A percentile compares a stretch with the other conserved stretches of the same genome.
Evolutionary conservation across 306 rosid genomes (phyloP).

Genomic region (Trifolium dubium): DNA sequence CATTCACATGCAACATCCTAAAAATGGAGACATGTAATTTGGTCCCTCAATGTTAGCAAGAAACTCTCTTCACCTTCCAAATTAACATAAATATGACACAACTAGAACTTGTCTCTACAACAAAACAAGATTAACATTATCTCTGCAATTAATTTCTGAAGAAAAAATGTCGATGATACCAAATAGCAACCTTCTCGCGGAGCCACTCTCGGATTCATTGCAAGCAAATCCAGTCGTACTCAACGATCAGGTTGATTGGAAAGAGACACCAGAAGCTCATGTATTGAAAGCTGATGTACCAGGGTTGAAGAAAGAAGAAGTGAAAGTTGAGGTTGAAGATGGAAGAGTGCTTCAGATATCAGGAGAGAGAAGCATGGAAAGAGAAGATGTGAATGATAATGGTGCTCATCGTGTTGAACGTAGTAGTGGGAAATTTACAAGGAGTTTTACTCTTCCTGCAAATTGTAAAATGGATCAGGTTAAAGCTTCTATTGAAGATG

Average conservation of each 20-base stretch:
- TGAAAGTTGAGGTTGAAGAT: conserved; percentile 43
- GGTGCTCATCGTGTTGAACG: conserved; percentile 26
- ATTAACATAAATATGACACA: neutral
- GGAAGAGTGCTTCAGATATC: conserved; percentile 48
- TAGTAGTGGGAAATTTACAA: conserved; percentile 40
- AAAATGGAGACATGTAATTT: neutral
- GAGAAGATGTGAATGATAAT: neutral
- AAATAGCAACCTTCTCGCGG: conserved; percentile 19
- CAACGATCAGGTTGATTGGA: conserved; percentile 31
- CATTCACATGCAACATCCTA: neutral
- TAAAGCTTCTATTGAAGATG: conserved; percentile 42
- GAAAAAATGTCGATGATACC: conserved; percentile 43
- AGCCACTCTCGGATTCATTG: conserved; percentile 10
- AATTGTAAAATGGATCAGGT: conserved; percentile 43
- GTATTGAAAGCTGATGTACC: conserved; percentile 36
- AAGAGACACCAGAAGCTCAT: conserved; percentile 44
- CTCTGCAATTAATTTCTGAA: neutral
- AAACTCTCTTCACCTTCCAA: conserved; percentile 40
- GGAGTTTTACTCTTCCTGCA: conserved; percentile 42
- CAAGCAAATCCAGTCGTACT: neutral
- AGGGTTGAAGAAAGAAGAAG: conserved; percentile 38
- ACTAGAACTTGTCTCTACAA: neutral
- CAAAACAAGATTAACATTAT: neutral
- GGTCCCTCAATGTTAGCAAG: conserved; percentile 17
- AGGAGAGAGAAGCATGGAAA: conserved; percentile 38